A percentile compares a stretch with the other conserved stretches of the same genome.
phyloP scores from a whole-genome alignment of 371 early-diverging fungal species.

The Mortierella sp. region DNA sequence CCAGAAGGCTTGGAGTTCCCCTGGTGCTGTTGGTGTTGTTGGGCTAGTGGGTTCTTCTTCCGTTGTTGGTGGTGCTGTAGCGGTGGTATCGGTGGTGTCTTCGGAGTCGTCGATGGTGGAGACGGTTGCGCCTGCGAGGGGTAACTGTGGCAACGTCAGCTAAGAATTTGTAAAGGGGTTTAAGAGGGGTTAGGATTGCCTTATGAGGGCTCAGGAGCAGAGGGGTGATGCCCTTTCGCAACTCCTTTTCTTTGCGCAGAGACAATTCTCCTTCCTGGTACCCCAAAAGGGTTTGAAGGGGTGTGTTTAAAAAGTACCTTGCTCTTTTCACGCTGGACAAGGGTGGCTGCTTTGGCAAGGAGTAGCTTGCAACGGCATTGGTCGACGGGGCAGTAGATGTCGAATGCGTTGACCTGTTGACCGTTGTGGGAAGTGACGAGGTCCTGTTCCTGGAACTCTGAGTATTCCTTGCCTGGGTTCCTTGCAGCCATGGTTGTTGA shows the following conservation, averaged over 20 bases:
- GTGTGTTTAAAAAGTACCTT: conserved; percentile 26
- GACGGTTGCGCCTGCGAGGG: conserved; percentile 32
- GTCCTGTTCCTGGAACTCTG: conserved; percentile 41
- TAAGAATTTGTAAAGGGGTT: conserved; percentile 12
- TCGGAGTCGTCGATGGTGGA: conserved; percentile 30
- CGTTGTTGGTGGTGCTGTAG: background rate
- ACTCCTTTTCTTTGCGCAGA: background rate
- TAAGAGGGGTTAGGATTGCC: background rate
- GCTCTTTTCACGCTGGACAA: conserved; percentile 47
- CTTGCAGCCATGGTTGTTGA: conserved; percentile 22
- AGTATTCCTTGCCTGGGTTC: conserved; percentile 43
- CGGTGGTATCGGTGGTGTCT: conserved; percentile 4
- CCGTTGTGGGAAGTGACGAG: conserved; percentile 17
- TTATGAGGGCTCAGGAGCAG: background rate
- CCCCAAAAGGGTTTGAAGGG: background rate
- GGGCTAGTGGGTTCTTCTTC: background rate
- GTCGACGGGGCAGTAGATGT: conserved; percentile 55
- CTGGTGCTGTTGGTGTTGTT: background rate
- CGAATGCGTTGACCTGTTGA: conserved; percentile 32
- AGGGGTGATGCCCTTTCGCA: background rate
- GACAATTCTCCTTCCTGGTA: background rate
- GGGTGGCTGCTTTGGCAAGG: conserved; percentile 29
- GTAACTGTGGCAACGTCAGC: conserved; percentile 56
- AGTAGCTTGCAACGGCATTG: conserved; percentile 49
- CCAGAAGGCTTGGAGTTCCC: conserved; percentile 65